Evolutionary conservation across 345 rosid genomes (phyloP).

Genomic region (Eucalyptus regnans): DNA sequence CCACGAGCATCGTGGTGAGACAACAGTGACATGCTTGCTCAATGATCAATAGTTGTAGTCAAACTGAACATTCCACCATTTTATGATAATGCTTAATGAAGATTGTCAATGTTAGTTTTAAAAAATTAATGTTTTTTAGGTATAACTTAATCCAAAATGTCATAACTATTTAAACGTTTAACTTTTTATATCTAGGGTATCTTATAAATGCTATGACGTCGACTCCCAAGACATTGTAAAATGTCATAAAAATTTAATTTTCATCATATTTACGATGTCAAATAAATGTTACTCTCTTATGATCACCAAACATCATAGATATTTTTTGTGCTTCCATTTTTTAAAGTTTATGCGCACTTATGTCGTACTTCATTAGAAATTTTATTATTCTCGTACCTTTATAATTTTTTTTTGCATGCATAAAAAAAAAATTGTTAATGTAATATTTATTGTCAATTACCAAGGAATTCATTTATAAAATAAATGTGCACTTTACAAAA

Average conservation of each 20-base stretch:
- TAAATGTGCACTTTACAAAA: too few relatives aligned
- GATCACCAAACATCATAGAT: not conserved
- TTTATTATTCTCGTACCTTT: not conserved
- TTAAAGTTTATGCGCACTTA: not conserved
- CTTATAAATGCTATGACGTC: not conserved
- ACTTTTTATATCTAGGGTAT: not conserved
- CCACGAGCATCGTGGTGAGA: not conserved
- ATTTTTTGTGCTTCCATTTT: not conserved
- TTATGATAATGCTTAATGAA: not conserved
- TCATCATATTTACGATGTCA: not conserved
- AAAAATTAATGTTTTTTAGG: not conserved
- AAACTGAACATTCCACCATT: not conserved
- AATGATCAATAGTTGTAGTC: too few relatives aligned
- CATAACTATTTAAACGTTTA: not conserved
- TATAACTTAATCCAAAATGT: not conserved
- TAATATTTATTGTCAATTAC: not conserved
- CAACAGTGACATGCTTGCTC: not conserved
- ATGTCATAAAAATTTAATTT: not conserved
- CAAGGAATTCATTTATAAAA: not conserved
- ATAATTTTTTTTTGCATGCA: not conserved
- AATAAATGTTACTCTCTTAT: not conserved
- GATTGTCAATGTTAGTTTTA: fast-evolving
- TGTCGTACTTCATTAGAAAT: not conserved
- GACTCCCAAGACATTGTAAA: not conserved
- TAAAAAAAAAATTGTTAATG: not conserved